Conservation (phyloP, 1,284 basidiomycete genomes). For the Ceraceosorus guamensis region DNA sequence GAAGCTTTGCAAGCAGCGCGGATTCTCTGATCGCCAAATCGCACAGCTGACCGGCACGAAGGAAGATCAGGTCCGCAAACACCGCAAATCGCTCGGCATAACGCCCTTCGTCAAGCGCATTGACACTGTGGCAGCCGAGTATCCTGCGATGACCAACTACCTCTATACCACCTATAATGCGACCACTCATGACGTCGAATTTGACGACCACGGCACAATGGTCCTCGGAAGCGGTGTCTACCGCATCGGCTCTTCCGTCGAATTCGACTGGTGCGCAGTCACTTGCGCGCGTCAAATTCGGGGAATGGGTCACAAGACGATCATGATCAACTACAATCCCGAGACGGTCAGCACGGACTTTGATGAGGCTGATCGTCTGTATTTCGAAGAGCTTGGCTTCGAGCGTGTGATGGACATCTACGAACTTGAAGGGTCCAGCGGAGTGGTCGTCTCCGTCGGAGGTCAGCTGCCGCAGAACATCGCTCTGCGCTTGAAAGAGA, state of each 20-base stretch:
- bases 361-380: constrained; percentile 94
- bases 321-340: constrained; percentile 99
- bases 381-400: constrained; percentile 96
- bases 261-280: constrained; percentile 99
- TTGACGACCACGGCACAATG: constrained; percentile 95
- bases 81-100: constrained; percentile 77
- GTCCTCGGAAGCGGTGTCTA: constrained; percentile 98
- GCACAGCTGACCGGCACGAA: constrained; percentile 59
- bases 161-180: constrained; percentile 99
- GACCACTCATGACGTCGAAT: constrained; percentile 87
- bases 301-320: constrained; percentile 83
- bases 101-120: constrained; percentile 99
- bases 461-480: constrained; percentile 85
- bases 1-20: constrained; percentile 45
- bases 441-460: constrained; percentile 93
- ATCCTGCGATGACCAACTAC: constrained; percentile 98
- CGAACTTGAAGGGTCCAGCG: constrained; percentile 83
- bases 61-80: constrained; percentile 71
- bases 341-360: constrained; percentile 99
- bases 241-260: constrained; percentile 93
- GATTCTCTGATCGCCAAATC: constrained; percentile 91
- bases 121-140: constrained; percentile 97
- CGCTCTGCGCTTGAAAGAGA: constrained; percentile 82
- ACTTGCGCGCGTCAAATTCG: constrained; percentile 88
- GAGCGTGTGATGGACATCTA: constrained; percentile 99